phyloP scores from a whole-genome alignment of 805 yeast genomes.

The Sungouiella thailandica region DNA sequence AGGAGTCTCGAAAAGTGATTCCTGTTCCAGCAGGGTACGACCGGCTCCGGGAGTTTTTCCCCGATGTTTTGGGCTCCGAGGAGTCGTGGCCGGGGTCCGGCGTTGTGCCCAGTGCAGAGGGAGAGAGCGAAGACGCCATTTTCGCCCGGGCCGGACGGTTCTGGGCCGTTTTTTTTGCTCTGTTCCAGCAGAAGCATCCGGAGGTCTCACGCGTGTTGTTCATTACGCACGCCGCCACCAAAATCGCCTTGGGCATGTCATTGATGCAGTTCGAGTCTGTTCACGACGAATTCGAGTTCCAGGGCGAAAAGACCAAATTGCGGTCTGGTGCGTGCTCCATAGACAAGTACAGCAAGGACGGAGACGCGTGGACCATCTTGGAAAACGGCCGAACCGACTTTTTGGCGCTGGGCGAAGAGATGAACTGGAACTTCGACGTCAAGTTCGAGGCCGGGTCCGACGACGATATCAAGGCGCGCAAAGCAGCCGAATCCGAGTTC shows the following conservation, averaged over 20 bases:
- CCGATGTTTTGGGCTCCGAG: slow-evolving; percentile 24
- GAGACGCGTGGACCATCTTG: slow-evolving; percentile 50
- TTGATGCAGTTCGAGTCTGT: slow-evolving; percentile 50
- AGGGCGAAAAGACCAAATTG: slow-evolving; percentile 29
- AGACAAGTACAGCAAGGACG: slow-evolving; percentile 46
- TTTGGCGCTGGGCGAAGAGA: slow-evolving; percentile 76
- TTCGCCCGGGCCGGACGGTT: slow-evolving; percentile 55
- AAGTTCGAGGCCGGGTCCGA: slow-evolving; percentile 86
- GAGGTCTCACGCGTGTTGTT: slow-evolving; percentile 57
- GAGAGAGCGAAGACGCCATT: slow-evolving; percentile 74
- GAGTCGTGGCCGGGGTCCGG: slow-evolving; percentile 42
- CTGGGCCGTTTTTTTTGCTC: slow-evolving; percentile 52
- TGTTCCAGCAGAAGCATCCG: slow-evolving; percentile 54
- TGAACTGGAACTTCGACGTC: slow-evolving; percentile 83
- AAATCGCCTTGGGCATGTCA: slow-evolving; percentile 81
- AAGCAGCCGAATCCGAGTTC: slow-evolving; percentile 13
- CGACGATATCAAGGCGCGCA: slow-evolving; percentile 68
- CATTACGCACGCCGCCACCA: slow-evolving; percentile 92
- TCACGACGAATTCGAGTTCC: slow-evolving; percentile 44
- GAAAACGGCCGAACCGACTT: slow-evolving; percentile 74
- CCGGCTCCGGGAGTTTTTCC: slow-evolving; percentile 49
- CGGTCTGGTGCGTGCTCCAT: slow-evolving; percentile 84
- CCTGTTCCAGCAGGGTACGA: slow-evolving; percentile 63
- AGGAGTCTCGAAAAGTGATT: slow-evolving; percentile 57
- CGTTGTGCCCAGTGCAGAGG: slow-evolving; percentile 55